Base-by-base conservation (phyloP, 2,329 filamentous ascomycete species). In the Juglanconis sp. region DNA sequence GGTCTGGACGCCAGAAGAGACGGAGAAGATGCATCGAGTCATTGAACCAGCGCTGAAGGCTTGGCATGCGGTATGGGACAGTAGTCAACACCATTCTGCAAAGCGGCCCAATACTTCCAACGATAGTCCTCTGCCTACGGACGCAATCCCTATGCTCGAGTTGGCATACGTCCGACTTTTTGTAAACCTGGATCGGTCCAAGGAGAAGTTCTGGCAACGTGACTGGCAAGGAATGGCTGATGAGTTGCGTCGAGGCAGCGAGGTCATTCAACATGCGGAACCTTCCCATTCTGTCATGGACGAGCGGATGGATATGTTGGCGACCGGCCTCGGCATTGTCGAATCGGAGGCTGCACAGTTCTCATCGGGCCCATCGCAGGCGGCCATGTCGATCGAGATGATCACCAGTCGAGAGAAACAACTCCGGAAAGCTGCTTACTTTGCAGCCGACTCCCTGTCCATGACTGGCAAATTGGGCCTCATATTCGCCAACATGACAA, bases 191-290 rank as follows among this genome's bases (percentile, higher is more conserved):
- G 91, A 91, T 1, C 84, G 91, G 35, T 91, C 92, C 7, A 97
- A 96, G 72, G 93, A 97, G 72, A 91, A 90, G 63, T 93, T 97
- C 69, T 97, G 93, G 92, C 88, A 94, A 68, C 86, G 92, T 10
- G 92, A 99, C 71, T 98, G 92, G 81, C 91, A 96, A 64, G 90
- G 88, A 4, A 91, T 98, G 86, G 89, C 91, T 0, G 88, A 95
- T 59, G 94, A 97, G 73, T 79, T 97, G 31, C 90, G 91, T 2
- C 85, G 86, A 38, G 91, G 91, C 13, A 83, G 85, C 42, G 92
- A 96, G 65, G 84, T 92, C 13, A 81, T 89, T 30, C 88, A 91
- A 65, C 87, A 92, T 68, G 84, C 86, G 15, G 89, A 90, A 61
- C 79, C 74, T 2, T 79, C 78, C 2, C 9, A 34, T 36, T 10